Conservation (phyloP, 768 basidiomycete species). For the Leccinum rimulosum region DNA sequence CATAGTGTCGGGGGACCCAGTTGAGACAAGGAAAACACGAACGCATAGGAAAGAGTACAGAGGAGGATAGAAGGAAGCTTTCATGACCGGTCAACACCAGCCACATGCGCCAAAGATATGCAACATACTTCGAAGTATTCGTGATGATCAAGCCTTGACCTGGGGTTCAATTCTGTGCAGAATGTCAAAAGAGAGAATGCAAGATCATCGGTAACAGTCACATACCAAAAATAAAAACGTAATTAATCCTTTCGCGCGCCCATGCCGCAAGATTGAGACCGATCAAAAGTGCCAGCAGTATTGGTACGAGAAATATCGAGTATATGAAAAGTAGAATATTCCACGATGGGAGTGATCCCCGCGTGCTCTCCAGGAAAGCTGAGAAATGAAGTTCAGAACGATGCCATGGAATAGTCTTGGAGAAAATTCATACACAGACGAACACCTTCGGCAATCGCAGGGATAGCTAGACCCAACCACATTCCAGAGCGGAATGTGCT, state of each 20-base stretch:
- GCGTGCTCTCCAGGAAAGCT: conserved; percentile 57
- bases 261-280: conserved; percentile 81
- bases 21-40: conserved; percentile 76
- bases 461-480: conserved; percentile 66
- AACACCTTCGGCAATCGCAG: conserved; percentile 63
- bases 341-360: conserved; percentile 61
- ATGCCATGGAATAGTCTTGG: neutral
- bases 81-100: neutral
- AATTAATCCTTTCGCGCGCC: conserved; percentile 80
- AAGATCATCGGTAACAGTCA: neutral
- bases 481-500: conserved; percentile 77
- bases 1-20: conserved; percentile 71
- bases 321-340: conserved; percentile 76
- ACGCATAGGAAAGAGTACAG: conserved; percentile 70
- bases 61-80: conserved; percentile 78
- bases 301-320: conserved; percentile 67
- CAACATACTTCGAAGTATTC: conserved; percentile 65
- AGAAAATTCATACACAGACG: conserved; percentile 43
- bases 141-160: conserved; percentile 73
- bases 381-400: neutral
- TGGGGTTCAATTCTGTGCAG: conserved; percentile 59
- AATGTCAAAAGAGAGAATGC: neutral
- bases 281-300: conserved; percentile 72
- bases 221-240: conserved; percentile 83
- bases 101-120: neutral